Evolutionary conservation across 208 protist genomes (phyloP).

Genomic region (Trypanosoma melophagium): DNA sequence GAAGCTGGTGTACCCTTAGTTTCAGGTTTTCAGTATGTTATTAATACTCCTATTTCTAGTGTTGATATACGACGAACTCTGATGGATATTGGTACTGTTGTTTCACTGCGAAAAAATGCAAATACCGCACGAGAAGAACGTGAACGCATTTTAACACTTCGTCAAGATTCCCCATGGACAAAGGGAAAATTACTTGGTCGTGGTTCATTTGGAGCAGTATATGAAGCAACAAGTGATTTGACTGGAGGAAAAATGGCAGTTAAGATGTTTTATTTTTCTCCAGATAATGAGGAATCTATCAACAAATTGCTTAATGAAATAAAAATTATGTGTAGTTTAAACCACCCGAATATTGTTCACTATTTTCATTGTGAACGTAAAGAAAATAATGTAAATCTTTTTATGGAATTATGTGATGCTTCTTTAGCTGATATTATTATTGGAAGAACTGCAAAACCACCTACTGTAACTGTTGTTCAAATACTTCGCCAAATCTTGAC

Average conservation of each 20-base stretch:
- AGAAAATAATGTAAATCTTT: conserved; percentile 84
- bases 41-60: conserved; percentile 73
- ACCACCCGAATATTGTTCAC: conserved; percentile 92
- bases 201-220: conserved; percentile 85
- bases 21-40: conserved; percentile 62
- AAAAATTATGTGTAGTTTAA: conserved; percentile 90
- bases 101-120: conserved; percentile 84
- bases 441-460: conserved; percentile 47
- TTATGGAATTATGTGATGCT: conserved; percentile 91
- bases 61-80: conserved; percentile 71
- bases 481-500: conserved; percentile 94
- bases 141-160: conserved; percentile 85
- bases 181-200: conserved; percentile 86
- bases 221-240: conserved; percentile 89
- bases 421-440: conserved; percentile 84
- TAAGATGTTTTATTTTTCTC: conserved; percentile 90
- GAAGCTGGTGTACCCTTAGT: conserved; percentile 28
- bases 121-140: conserved; percentile 74
- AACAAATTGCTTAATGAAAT: conserved; percentile 88
- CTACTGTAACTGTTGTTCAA: conserved; percentile 59
- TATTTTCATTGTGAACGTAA: conserved; percentile 91
- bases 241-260: conserved; percentile 93
- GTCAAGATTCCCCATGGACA: conserved; percentile 90
- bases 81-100: conserved; percentile 74
- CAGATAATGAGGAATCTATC: conserved; percentile 70